Evolutionary conservation across 2,329 filamentous ascomycete species (phyloP), one percentile per base, ranked within the genome.

Genomic region (Neonectria hederae): DNA sequence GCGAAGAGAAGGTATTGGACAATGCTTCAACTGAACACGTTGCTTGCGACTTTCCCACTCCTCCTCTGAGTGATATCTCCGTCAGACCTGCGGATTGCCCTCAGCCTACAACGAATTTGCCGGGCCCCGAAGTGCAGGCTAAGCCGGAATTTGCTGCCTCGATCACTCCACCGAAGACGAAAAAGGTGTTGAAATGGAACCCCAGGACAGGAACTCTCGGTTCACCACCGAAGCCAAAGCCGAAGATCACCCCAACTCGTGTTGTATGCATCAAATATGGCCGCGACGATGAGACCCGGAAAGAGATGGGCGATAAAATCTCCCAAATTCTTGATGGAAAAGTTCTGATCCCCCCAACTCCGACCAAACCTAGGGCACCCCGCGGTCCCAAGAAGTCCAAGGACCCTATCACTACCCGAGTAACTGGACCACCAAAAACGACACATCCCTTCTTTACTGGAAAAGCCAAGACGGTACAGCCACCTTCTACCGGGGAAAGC

Each of bases 221-320:
- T 4, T 87, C 87, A 5, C 87, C 89, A 0, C 88, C 88, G 0
- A 86, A 83, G 52, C 79, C 82, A 4, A 91, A 88, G 69, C 72
- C 74, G 1, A 74, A 67, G 24, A 63, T 22, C 6, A 65, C 57
- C 17, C 80, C 80, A 42, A 75, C 78, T 5, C 77, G 76, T 22
- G 63, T 92, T 5, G 83, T 89, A 2, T 78, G 80, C 13, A 82
- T 93, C 32, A 83, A 79, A 65, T 95, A 95, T 72, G 87, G 86
- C 2, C 74, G 71, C 5, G 84, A 87, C 60, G 74, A 80, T 7
- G 75, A 74, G 28, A 80, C 78, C 42, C 83, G 83, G 42, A 72
- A 76, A 32, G 78, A 78, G 0, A 76, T 92, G 28, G 91, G 89
- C 0, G 75, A 83, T 9, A 84, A 83, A 67, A 91, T 97, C 60